Conservation (phyloP, 345 rosid species). For the Sonneratia alba region DNA sequence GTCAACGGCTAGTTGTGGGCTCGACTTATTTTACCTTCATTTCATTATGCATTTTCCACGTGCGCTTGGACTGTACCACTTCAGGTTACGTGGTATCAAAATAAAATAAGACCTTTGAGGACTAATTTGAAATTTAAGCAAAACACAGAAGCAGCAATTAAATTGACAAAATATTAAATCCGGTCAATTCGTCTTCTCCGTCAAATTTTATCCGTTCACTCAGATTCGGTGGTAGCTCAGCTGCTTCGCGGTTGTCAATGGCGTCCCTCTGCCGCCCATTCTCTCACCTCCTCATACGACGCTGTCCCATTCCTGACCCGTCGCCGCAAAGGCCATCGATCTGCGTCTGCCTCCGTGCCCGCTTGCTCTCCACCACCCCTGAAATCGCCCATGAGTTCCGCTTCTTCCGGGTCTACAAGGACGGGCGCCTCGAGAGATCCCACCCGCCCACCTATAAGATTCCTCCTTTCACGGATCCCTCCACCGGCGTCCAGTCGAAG, state of each 20-base stretch:
- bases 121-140: background rate
- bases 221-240: background rate
- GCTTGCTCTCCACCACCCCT: slow-evolving; percentile 5
- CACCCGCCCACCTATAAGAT: slow-evolving; percentile 14
- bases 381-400: slow-evolving; percentile 25
- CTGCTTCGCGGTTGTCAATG: slow-evolving; percentile 13
- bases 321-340: background rate
- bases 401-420: slow-evolving; percentile 26
- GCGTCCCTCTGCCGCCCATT: slow-evolving; percentile 7
- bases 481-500: slow-evolving; percentile 23
- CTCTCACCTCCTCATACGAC: slow-evolving; percentile 1
- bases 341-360: background rate
- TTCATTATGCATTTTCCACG: too few species aligned
- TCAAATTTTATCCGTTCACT: background rate
- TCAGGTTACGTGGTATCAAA: background rate
- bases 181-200: background rate
- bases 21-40: too few species aligned
- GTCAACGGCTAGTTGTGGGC: too few species aligned
- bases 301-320: background rate
- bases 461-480: slow-evolving; percentile 17
- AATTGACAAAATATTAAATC: background rate
- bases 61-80: too few species aligned
- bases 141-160: background rate
- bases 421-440: slow-evolving; percentile 17
- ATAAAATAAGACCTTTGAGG: background rate